phyloP scores from a whole-genome alignment of 1,284 basidiomycete genomes.

The Salmacisia buchloeana region DNA sequence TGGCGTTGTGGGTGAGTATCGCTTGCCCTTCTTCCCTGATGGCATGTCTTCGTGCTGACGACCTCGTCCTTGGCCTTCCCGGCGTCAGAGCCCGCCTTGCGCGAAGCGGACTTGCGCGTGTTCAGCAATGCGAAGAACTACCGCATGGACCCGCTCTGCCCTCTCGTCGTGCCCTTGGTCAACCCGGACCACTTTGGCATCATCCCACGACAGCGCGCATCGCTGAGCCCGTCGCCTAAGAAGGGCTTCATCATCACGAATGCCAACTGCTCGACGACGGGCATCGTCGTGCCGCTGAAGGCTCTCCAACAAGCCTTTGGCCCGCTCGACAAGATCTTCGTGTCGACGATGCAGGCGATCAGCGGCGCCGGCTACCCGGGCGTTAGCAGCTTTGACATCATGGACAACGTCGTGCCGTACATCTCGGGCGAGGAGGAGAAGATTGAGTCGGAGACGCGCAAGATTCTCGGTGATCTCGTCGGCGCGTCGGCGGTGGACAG shows the following conservation, averaged over 20 bases:
- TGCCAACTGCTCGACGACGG: conserved; percentile 97
- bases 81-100: conserved; percentile 77
- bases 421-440: conserved; percentile 84
- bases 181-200: conserved; percentile 83
- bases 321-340: conserved; percentile 79
- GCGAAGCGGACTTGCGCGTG: conserved; percentile 79
- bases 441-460: conserved; percentile 96
- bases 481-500: conserved; percentile 25
- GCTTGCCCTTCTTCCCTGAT: background rate
- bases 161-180: conserved; percentile 92
- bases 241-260: conserved; percentile 97
- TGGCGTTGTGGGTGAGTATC: conserved; percentile 76
- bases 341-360: conserved; percentile 96
- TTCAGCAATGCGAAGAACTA: conserved; percentile 99
- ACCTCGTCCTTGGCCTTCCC: background rate
- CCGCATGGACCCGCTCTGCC: conserved; percentile 86
- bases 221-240: conserved; percentile 57
- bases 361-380: conserved; percentile 96
- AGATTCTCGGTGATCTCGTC: conserved; percentile 71
- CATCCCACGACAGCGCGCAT: conserved; percentile 69
- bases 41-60: background rate
- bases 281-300: conserved; percentile 81
- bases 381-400: conserved; percentile 79
- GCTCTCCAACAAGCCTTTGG: conserved; percentile 90
- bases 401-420: conserved; percentile 94